Percentiles rank a stretch among this genome's conserved stretches.
Evolutionary conservation across 2,329 filamentous ascomycete genomes (phyloP).

Genomic region (Pseudovirgaria hyperparasitica): DNA sequence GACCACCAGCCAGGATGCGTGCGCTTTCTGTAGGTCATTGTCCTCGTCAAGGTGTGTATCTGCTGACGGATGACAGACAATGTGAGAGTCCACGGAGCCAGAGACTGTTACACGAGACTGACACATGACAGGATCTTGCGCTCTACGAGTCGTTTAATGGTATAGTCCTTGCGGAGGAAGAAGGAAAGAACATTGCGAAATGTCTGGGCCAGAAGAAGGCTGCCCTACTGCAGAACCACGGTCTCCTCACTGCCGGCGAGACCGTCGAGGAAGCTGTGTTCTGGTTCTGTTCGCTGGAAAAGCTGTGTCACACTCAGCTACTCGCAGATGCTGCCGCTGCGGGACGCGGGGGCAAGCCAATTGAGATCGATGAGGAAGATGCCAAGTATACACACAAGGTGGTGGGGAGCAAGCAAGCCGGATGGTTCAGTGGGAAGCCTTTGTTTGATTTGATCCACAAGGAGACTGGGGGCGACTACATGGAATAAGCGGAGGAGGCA

Average conservation of each 20-base stretch:
- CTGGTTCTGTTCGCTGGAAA: slow-evolving; percentile 42
- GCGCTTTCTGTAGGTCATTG: slow-evolving; percentile 26
- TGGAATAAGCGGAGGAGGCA: too few species aligned
- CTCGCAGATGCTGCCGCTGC: slow-evolving; percentile 43
- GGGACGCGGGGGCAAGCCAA: slow-evolving; percentile 49
- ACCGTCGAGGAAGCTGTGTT: slow-evolving; percentile 39
- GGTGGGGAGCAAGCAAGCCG: slow-evolving; percentile 47
- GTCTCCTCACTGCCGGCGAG: slow-evolving; percentile 36
- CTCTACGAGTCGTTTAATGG: slow-evolving; percentile 42
- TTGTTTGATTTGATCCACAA: slow-evolving; percentile 57
- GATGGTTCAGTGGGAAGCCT: slow-evolving; percentile 61
- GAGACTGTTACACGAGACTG: too few species aligned
- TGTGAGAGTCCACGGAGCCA: not conserved
- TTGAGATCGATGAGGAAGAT: slow-evolving; percentile 57
- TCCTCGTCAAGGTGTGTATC: not conserved
- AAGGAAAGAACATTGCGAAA: slow-evolving; percentile 39
- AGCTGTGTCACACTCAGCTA: slow-evolving; percentile 40
- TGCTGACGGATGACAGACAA: not conserved
- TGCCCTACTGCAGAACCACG: slow-evolving; percentile 42
- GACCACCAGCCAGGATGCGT: slow-evolving; percentile 46
- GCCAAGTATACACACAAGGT: slow-evolving; percentile 54
- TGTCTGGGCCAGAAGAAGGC: slow-evolving; percentile 38
- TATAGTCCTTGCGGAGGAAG: slow-evolving; percentile 38
- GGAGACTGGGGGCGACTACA: slow-evolving; percentile 44
- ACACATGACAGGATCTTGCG: slow-evolving; percentile 46